Evolutionary conservation across 805 yeast genomes (phyloP).

Genomic region (Candida takata): DNA sequence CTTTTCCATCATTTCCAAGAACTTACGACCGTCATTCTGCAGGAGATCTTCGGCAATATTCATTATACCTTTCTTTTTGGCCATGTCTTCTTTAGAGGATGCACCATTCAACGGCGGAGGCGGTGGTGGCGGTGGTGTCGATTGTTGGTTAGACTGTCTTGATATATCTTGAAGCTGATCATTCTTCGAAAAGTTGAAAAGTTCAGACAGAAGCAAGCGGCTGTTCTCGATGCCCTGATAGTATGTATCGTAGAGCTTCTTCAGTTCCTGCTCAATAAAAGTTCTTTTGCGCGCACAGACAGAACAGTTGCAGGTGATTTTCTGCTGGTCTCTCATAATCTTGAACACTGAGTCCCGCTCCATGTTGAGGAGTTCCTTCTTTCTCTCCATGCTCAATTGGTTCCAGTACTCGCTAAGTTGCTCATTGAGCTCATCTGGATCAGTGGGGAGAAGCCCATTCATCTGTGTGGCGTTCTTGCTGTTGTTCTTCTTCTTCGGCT

Average conservation of each 20-base stretch:
- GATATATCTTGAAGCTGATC: slow-evolving; percentile 2
- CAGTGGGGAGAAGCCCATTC: slow-evolving; percentile 10
- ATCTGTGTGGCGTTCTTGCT: slow-evolving; percentile 31
- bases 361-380: slow-evolving; percentile 53
- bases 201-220: slow-evolving; percentile 5
- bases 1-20: slow-evolving; percentile 74
- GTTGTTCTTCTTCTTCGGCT: slow-evolving; percentile 14
- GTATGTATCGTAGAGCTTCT: slow-evolving; percentile 61
- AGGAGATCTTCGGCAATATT: slow-evolving; percentile 76
- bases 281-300: slow-evolving; percentile 70
- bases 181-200: slow-evolving; percentile 11
- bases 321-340: slow-evolving; percentile 54
- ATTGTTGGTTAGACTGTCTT: slow-evolving; percentile 1
- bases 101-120: not conserved
- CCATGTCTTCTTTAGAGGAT: slow-evolving; percentile 3
- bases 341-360: slow-evolving; percentile 65
- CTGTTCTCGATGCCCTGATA: slow-evolving; percentile 33
- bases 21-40: slow-evolving; percentile 69
- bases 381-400: slow-evolving; percentile 50
- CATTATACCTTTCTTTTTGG: slow-evolving; percentile 34
- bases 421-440: slow-evolving; percentile 15
- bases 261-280: slow-evolving; percentile 71
- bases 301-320: slow-evolving; percentile 57
- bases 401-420: slow-evolving; percentile 49
- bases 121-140: slow-evolving; percentile 2